Base-by-base conservation (phyloP, 257 asterid species). In the Solanum raphanifolium region DNA sequence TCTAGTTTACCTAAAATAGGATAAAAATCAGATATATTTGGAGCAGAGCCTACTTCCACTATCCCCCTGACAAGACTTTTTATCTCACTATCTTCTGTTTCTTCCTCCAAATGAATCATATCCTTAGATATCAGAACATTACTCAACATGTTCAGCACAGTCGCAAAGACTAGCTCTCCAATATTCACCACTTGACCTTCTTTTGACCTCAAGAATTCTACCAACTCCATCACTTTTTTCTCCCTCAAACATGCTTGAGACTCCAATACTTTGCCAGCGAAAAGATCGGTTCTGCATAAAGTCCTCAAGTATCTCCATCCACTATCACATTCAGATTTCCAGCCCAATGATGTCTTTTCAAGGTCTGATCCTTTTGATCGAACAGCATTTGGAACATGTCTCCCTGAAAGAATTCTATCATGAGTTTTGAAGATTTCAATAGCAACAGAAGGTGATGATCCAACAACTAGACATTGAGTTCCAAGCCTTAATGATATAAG, bases 391-490 rank as follows among this genome's bases (percentile, higher is more conserved):
- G 94, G 94, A 48, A 90, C 90, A 31, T 62, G 31, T 12, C 93
- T 84, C 0, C 88, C 94, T 0, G 92, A 91, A 0, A 92, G 79
- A 8, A 76, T 25, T 32, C 91, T 62, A 62, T 62, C 69, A 32
- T 92, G 79, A 3, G 85, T 29, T 48, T 35, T 89, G 55, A 94
- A 89, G 84, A 93, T 89, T 25, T 90, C 92, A 1, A 34, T 29
- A 10, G 95, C 95, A 1, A 87, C 94, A 0, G 72, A 86, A 4
- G 94, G 89, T 0, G 96, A 92, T 18, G 95, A 92, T 83, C 86
- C 95, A 9, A 94, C 91, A 43, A 94, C 38, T 9, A 91, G 10
- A 82, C 23, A 38, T 23, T 89, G 91, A 1, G 87, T 68, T 3
- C 94, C 94, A 8, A 89, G 91, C n/a, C 35, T 86, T 7, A 93